phyloP scores from a whole-genome alignment of 345 rosid species.

The Aquilaria malaccensis region DNA sequence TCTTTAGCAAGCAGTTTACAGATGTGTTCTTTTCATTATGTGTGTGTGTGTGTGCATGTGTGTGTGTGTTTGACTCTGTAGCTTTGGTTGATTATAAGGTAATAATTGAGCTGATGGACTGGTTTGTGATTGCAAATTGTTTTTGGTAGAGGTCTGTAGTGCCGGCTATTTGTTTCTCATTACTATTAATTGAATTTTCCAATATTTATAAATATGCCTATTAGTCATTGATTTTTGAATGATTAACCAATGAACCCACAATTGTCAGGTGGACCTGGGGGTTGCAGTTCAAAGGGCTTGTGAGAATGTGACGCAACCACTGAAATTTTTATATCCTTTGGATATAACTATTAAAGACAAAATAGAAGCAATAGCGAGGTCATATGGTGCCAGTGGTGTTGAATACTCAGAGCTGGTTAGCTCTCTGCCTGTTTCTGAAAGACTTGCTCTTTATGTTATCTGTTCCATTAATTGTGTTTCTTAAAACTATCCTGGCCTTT shows the following conservation, averaged over 20 bases:
- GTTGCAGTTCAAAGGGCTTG: constrained; percentile 90
- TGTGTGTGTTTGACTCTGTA: too few species aligned
- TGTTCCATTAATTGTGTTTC: background rate
- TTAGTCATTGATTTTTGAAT: background rate
- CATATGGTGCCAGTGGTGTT: constrained; percentile 91
- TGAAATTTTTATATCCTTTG: constrained; percentile 75
- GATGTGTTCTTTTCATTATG: too few species aligned
- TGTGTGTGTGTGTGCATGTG: too few species aligned
- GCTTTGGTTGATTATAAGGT: too few species aligned
- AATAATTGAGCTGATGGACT: too few species aligned
- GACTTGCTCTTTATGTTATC: too few species aligned
- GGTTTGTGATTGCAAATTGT: too few species aligned
- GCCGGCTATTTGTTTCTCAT: too few species aligned
- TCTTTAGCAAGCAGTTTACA: too few species aligned
- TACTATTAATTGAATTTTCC: too few species aligned
- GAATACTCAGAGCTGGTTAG: constrained; percentile 92
- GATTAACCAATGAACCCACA: constrained; percentile 5
- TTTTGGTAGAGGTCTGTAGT: too few species aligned
- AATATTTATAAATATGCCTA: too few species aligned
- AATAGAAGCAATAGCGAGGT: constrained; percentile 84
- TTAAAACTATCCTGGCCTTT: background rate
- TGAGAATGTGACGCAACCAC: constrained; percentile 54
- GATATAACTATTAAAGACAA: constrained; percentile 78
- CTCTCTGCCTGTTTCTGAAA: background rate
- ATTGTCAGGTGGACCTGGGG: constrained; percentile 85